phyloP scores from a whole-genome alignment of 257 asterid species.

The Fraxinus cuspidata region DNA sequence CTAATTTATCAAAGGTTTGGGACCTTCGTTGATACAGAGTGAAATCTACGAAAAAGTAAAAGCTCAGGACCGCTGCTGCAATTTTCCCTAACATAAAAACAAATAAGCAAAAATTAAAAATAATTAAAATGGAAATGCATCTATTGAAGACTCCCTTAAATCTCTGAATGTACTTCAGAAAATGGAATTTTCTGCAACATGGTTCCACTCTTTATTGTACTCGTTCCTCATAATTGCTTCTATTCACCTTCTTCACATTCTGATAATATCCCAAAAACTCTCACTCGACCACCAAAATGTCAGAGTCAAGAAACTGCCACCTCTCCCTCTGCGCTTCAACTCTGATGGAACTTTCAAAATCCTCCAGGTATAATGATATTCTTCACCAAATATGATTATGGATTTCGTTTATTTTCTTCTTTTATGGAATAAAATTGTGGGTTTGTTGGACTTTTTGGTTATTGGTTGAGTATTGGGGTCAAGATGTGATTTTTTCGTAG shows the following conservation, averaged over 20 bases:
- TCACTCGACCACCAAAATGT: slow-evolving; percentile 43
- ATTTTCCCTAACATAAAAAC: background rate
- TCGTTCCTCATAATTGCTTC: slow-evolving; percentile 31
- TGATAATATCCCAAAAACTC: slow-evolving; percentile 50
- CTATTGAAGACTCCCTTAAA: background rate
- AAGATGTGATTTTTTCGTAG: slow-evolving; percentile 37
- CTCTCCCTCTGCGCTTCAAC: slow-evolving; percentile 70
- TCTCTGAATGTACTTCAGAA: background rate
- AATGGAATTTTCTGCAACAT: slow-evolving; percentile 38
- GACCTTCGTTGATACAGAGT: too few species aligned
- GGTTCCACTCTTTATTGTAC: slow-evolving; percentile 60
- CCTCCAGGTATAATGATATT: slow-evolving; percentile 64
- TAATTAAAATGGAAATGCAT: slow-evolving; percentile 1
- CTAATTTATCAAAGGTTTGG: too few species aligned
- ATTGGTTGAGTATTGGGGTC: background rate
- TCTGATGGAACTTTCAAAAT: slow-evolving; percentile 92
- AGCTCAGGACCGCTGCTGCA: too few species aligned
- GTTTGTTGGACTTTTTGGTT: background rate
- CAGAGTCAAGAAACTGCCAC: slow-evolving; percentile 52
- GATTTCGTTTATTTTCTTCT: slow-evolving; percentile 1
- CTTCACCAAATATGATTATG: slow-evolving; percentile 3
- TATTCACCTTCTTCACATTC: slow-evolving; percentile 43
- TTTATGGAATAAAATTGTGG: background rate
- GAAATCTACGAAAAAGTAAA: too few species aligned
- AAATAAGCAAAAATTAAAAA: background rate